Conservation (phyloP, 2,329 filamentous ascomycete species). For the Calonectria montana region DNA sequence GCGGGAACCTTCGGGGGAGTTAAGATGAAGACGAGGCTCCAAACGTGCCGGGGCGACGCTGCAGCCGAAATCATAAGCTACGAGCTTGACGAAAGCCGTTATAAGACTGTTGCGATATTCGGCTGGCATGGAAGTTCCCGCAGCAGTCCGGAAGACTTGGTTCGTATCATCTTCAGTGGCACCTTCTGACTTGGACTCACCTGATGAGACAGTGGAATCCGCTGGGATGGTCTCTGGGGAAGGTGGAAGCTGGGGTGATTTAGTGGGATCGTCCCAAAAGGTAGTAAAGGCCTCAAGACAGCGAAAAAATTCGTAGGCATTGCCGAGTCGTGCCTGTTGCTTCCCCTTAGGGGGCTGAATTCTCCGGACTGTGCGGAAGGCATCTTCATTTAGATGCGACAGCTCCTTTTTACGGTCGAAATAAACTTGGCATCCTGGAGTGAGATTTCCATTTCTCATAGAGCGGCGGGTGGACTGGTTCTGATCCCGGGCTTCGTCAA, state of each 20-base stretch:
- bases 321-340: constrained; percentile 66
- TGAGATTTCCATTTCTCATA: constrained; percentile 64
- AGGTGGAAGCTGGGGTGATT: constrained; percentile 44
- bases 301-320: constrained; percentile 74
- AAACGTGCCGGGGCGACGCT: constrained; percentile 66
- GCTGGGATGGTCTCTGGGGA: constrained; percentile 45
- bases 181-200: constrained; percentile 24
- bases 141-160: constrained; percentile 53
- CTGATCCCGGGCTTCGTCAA: constrained; percentile 60
- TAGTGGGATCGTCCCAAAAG: constrained; percentile 72
- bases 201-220: constrained; percentile 17
- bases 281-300: constrained; percentile 68
- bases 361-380: constrained; percentile 71
- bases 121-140: constrained; percentile 67
- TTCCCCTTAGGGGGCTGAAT: constrained; percentile 66
- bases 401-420: constrained; percentile 69
- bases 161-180: constrained; percentile 25
- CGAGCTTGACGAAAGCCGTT: constrained; percentile 70
- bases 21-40: constrained; percentile 70
- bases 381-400: constrained; percentile 65
- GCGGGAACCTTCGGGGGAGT: constrained; percentile 47
- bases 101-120: constrained; percentile 69
- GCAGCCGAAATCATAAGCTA: constrained; percentile 75
- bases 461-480: constrained; percentile 61
- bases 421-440: constrained; percentile 69